Conservation (phyloP, 1,139 yeast genomes). For the Candida frijolesensis region DNA sequence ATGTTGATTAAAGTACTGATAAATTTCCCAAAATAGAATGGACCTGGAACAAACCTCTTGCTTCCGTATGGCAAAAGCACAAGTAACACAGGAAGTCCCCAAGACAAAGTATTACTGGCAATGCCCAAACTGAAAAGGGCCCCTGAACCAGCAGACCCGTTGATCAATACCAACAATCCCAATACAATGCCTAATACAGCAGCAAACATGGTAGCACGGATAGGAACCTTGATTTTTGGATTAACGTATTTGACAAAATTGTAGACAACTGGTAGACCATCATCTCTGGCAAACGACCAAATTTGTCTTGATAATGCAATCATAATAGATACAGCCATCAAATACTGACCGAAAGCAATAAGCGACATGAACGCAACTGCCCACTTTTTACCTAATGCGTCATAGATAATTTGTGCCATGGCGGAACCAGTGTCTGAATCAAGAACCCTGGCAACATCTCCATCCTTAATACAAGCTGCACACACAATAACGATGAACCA, state of each 20-base stretch:
- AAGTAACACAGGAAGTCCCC: slow-evolving; percentile 34
- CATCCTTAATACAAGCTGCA: slow-evolving; percentile 54
- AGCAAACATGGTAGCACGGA: slow-evolving; percentile 60
- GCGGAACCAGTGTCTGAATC: slow-evolving; percentile 52
- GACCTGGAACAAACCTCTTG: slow-evolving; percentile 58
- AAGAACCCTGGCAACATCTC: slow-evolving; percentile 48
- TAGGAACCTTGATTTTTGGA: slow-evolving; percentile 55
- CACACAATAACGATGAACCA: slow-evolving; percentile 57
- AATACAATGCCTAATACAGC: slow-evolving; percentile 49
- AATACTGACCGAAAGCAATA: slow-evolving; percentile 61
- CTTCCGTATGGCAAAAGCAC: slow-evolving; percentile 45
- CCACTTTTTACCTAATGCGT: slow-evolving; percentile 71
- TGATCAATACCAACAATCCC: slow-evolving; percentile 61
- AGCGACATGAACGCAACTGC: slow-evolving; percentile 65
- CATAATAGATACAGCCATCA: slow-evolving; percentile 56
- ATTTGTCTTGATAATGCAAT: slow-evolving; percentile 42
- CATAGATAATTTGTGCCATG: slow-evolving; percentile 66
- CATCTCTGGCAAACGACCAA: slow-evolving; percentile 43
- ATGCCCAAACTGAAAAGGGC: slow-evolving; percentile 56
- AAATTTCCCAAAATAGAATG: slow-evolving; percentile 59
- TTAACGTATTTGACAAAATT: slow-evolving; percentile 54
- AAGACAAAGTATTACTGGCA: slow-evolving; percentile 45
- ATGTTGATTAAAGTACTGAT: slow-evolving; percentile 39
- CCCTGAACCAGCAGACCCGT: slow-evolving; percentile 57
- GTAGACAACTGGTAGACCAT: slow-evolving; percentile 45